Conservation (phyloP, 768 basidiomycete genomes). For the Phlebiopsis gigantea region DNA sequence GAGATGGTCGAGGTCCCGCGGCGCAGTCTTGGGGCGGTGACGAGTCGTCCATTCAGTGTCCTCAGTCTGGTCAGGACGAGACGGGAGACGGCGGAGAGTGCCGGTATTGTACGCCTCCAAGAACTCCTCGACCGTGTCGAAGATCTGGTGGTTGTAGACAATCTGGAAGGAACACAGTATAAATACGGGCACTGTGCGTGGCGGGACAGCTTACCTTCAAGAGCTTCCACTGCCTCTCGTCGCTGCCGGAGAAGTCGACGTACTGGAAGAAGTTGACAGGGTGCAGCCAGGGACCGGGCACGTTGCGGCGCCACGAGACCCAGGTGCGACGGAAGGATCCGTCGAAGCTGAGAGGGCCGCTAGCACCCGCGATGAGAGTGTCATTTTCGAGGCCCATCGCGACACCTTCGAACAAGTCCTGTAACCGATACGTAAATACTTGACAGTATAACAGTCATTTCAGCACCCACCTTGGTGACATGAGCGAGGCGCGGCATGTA, state of each 20-base stretch:
- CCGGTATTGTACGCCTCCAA: conserved; percentile 48
- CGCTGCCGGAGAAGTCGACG: conserved; percentile 50
- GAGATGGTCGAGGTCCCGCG: conserved; percentile 55
- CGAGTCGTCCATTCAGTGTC: conserved; percentile 44
- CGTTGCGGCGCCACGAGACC: conserved; percentile 45
- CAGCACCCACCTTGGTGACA: conserved; percentile 35
- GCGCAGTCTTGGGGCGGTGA: conserved; percentile 29
- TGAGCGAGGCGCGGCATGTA: conserved; percentile 34
- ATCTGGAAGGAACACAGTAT: conserved; percentile 26
- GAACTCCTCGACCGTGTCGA: conserved; percentile 43
- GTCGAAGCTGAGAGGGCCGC: conserved; percentile 54
- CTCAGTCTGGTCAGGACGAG: conserved; percentile 25
- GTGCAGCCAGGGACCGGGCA: conserved; percentile 47
- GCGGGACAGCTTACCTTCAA: conserved; percentile 34
- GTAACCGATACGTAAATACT: too few relatives aligned
- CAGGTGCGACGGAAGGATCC: conserved; percentile 53
- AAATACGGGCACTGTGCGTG: neutral
- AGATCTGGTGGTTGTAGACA: conserved; percentile 58
- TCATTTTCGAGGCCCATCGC: conserved; percentile 40
- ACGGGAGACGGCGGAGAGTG: conserved; percentile 39
- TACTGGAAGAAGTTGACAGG: conserved; percentile 54
- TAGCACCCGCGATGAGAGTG: conserved; percentile 41
- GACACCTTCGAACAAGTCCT: conserved; percentile 48
- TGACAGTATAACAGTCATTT: conserved; percentile 2
- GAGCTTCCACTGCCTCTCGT: conserved; percentile 44